Evolutionary conservation across 305 asterid genomes (phyloP).

Genomic region (Fraxinus ornus): DNA sequence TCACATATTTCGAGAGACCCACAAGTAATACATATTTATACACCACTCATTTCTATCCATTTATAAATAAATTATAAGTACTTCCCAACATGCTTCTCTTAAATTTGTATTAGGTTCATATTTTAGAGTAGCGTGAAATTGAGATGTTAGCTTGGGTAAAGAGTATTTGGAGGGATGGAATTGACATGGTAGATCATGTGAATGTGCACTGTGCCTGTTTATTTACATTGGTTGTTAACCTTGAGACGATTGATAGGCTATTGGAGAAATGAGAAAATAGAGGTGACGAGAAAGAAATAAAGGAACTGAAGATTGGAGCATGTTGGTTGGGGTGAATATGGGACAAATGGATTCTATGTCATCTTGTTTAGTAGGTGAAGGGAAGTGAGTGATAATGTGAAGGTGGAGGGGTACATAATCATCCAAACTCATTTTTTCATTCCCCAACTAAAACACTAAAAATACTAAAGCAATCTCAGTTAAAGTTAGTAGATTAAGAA

Average conservation of each 20-base stretch:
- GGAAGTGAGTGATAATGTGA: neutral
- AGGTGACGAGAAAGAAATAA: neutral
- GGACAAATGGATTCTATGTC: neutral
- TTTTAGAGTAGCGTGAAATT: neutral
- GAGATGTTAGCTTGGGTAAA: neutral
- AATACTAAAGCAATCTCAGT: neutral
- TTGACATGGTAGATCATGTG: neutral
- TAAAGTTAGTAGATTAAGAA: neutral
- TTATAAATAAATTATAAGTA: neutral
- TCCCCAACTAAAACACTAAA: neutral
- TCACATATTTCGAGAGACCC: neutral
- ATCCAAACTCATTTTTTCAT: neutral
- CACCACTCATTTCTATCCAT: neutral
- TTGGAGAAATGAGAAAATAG: neutral
- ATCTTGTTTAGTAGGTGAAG: neutral
- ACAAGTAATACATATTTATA: neutral
- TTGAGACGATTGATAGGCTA: neutral
- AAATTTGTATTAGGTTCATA: neutral
- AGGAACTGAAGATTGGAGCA: neutral
- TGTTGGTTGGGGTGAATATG: neutral
- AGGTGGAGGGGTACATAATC: neutral
- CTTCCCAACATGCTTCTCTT: neutral
- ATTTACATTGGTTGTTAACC: neutral
- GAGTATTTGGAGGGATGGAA: neutral
- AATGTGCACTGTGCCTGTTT: neutral